Percentiles rank a stretch among this genome's conserved stretches.
These are phyloP conservation scores for Claviceps pazoutovae DNA, from an alignment of 2,329 filamentous ascomycete species.

Conservation along the genomic window DNA sequence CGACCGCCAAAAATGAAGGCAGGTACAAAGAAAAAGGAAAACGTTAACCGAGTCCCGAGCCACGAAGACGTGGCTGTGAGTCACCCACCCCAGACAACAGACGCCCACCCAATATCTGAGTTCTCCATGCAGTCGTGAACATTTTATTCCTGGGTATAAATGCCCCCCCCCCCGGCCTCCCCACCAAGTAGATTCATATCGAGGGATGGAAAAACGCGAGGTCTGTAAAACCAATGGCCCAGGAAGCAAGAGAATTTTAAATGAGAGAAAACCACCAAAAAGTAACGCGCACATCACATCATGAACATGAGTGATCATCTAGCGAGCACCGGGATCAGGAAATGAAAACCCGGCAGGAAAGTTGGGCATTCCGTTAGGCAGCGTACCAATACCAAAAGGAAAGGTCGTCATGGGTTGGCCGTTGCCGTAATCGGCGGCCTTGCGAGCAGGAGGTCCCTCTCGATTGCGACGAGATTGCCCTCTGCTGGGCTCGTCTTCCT, in stretches of 20 bases:
- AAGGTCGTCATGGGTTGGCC: slow-evolving; percentile 15
- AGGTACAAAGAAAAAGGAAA: neutral
- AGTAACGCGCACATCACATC: neutral
- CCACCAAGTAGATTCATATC: neutral
- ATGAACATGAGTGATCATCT: neutral
- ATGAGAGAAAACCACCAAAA: neutral
- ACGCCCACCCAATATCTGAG: neutral
- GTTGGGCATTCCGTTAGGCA: slow-evolving; percentile 29
- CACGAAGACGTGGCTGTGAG: neutral
- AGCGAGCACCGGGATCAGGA: slow-evolving; percentile 18
- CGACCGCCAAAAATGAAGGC: neutral
- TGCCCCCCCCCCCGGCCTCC: neutral
- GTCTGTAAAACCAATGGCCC: neutral
- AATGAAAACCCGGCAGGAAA: slow-evolving; percentile 27
- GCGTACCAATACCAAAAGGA: slow-evolving; percentile 25
- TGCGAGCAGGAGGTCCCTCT: slow-evolving; percentile 3
- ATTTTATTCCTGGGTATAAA: slow-evolving; percentile 1
- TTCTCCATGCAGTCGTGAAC: neutral
- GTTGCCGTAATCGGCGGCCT: slow-evolving; percentile 10
- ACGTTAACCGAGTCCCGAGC: neutral
- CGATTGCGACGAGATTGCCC: slow-evolving; percentile 17
- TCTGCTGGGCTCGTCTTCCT: slow-evolving; percentile 19
- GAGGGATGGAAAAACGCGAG: neutral
- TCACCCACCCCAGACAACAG: neutral
- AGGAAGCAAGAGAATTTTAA: neutral